phyloP scores from a whole-genome alignment of 1,284 basidiomycete species.

The Cerrena zonata region DNA sequence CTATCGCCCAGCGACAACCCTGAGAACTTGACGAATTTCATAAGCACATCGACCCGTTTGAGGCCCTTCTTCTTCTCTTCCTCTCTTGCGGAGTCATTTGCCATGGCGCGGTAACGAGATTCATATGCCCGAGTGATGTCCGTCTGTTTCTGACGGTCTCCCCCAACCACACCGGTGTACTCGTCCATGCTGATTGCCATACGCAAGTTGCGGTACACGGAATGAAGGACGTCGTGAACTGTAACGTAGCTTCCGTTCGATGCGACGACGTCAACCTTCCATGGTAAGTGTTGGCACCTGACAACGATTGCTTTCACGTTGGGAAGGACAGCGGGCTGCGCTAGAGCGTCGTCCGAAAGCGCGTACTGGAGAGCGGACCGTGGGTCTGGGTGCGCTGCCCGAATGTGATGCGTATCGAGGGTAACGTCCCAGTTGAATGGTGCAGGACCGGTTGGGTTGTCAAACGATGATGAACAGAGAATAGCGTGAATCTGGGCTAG shows the following conservation, averaged over 20 bases:
- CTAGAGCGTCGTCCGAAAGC: background rate
- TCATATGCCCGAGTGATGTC: too few relatives aligned
- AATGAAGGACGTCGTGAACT: constrained; percentile 3
- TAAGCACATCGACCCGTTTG: constrained; percentile 1
- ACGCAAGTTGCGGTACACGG: constrained; percentile 1
- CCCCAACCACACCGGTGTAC: too few relatives aligned
- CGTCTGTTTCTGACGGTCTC: too few relatives aligned
- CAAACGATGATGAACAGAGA: background rate
- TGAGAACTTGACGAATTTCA: background rate
- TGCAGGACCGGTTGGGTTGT: background rate
- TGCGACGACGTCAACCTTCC: background rate
- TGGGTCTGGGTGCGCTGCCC: background rate
- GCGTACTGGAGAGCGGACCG: background rate
- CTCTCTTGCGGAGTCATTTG: background rate
- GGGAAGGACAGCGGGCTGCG: constrained; percentile 1
- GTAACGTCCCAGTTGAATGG: constrained; percentile 6
- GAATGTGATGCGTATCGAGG: background rate
- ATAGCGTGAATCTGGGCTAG: constrained; percentile 1
- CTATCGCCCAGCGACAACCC: background rate
- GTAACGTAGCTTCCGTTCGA: background rate
- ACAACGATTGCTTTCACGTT: background rate
- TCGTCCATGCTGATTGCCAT: too few relatives aligned
- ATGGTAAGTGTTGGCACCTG: background rate
- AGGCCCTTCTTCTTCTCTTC: background rate
- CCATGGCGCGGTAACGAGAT: background rate